phyloP scores from a whole-genome alignment of 2,329 filamentous ascomycete species.

The Dissoconium aciculare region DNA sequence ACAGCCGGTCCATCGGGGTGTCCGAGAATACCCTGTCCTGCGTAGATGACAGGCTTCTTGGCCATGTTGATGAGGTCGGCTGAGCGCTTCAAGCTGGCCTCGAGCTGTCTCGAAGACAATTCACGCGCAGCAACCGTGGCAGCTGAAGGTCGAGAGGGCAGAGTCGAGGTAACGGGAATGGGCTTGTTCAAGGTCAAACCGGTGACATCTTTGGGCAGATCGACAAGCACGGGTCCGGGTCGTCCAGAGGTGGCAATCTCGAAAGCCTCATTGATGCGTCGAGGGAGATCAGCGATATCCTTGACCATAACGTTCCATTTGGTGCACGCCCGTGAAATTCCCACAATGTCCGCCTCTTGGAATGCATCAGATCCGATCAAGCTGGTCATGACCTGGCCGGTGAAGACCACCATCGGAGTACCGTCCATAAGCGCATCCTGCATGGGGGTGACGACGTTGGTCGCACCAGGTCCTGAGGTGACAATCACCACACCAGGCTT shows the following conservation, averaged over 20 bases:
- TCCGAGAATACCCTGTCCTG: slow-evolving; percentile 76
- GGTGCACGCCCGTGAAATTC: slow-evolving; percentile 86
- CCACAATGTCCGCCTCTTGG: slow-evolving; percentile 88
- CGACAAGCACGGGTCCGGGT: slow-evolving; percentile 86
- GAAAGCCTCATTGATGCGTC: slow-evolving; percentile 92
- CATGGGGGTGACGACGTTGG: slow-evolving; percentile 92
- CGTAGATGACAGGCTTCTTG: slow-evolving; percentile 91
- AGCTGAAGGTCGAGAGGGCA: slow-evolving; percentile 71
- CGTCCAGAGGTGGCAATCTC: slow-evolving; percentile 92
- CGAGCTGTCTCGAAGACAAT: slow-evolving; percentile 54
- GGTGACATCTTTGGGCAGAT: slow-evolving; percentile 92
- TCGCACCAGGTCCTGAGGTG: slow-evolving; percentile 90
- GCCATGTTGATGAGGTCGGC: slow-evolving; percentile 71
- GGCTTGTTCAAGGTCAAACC: slow-evolving; percentile 67
- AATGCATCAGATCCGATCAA: slow-evolving; percentile 93
- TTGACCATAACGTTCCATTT: slow-evolving; percentile 99
- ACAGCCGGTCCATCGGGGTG: slow-evolving; percentile 64
- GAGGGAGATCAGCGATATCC: slow-evolving; percentile 80
- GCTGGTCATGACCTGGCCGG: slow-evolving; percentile 76
- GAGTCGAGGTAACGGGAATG: slow-evolving; percentile 60
- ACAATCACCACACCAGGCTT: slow-evolving; percentile 93
- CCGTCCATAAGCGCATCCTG: slow-evolving; percentile 92
- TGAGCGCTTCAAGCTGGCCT: slow-evolving; percentile 58
- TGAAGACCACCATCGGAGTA: slow-evolving; percentile 90
- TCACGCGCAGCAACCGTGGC: slow-evolving; percentile 71